These are phyloP conservation scores for Hirschfeldia incana DNA, from an alignment of 345 rosid genomes.

Conservation along the genomic window DNA sequence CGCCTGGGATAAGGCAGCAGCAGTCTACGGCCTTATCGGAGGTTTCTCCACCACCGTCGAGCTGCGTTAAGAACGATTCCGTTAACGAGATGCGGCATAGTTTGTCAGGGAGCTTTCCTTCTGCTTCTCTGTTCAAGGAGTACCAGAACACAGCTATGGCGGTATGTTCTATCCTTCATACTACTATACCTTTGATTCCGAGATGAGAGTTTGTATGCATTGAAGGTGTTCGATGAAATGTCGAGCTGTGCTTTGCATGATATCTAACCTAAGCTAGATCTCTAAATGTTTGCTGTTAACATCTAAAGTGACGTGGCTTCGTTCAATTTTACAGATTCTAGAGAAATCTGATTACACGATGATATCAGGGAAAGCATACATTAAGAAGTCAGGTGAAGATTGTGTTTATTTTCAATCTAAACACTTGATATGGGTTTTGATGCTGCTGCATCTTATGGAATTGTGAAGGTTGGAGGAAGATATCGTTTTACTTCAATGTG, in stretches of 20 bases:
- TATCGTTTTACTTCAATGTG: constrained; percentile 86
- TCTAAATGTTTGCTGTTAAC: not conserved
- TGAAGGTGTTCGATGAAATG: constrained; percentile 41
- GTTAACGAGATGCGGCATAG: constrained; percentile 62
- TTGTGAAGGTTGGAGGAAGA: constrained; percentile 91
- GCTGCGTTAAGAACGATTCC: constrained; percentile 44
- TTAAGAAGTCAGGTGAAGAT: constrained; percentile 80
- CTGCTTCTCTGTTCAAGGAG: constrained; percentile 85
- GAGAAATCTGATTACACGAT: constrained; percentile 84
- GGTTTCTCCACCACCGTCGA: constrained; percentile 47
- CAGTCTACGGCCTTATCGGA: constrained; percentile 35
- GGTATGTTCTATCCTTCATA: constrained; percentile 41
- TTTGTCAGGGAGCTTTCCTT: constrained; percentile 75
- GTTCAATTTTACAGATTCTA: constrained; percentile 61
- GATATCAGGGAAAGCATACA: constrained; percentile 86
- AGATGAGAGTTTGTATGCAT: constrained; percentile 4
- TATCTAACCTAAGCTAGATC: not conserved
- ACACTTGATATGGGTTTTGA: constrained; percentile 9
- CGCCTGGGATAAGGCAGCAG: constrained; percentile 58
- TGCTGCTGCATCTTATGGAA: constrained; percentile 1
- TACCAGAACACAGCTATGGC: constrained; percentile 89
- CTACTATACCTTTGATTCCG: not conserved
- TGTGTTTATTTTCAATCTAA: not conserved
- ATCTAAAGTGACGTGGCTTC: not conserved
- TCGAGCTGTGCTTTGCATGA: not conserved